Conservation (phyloP, 495 filamentous ascomycete species). For the Aspergillus avenaceus region DNA sequence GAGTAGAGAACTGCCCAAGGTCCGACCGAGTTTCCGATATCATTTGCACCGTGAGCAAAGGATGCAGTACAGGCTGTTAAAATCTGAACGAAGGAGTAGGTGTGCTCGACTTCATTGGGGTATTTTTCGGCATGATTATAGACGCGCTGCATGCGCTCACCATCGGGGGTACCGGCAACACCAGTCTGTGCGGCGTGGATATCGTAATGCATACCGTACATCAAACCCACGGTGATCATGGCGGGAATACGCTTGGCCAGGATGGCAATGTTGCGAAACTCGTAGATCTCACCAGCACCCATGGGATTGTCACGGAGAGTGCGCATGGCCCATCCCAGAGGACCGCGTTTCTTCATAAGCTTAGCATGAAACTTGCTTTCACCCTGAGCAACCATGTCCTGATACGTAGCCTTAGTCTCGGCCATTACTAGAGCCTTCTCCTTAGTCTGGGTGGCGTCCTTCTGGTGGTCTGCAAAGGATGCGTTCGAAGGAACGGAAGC, state of each 20-base stretch:
- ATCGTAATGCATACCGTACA: slow-evolving; percentile 70
- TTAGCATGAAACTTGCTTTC: slow-evolving; percentile 48
- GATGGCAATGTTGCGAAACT: slow-evolving; percentile 58
- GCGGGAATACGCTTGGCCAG: slow-evolving; percentile 58
- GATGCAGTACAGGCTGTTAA: slow-evolving; percentile 70
- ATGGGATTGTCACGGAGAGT: slow-evolving; percentile 63
- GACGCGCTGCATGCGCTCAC: slow-evolving; percentile 57
- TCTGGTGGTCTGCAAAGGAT: slow-evolving; percentile 28
- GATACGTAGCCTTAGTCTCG: slow-evolving; percentile 47
- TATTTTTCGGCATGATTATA: slow-evolving; percentile 59
- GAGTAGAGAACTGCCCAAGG: slow-evolving; percentile 67
- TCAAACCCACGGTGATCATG: slow-evolving; percentile 45
- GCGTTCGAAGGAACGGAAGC: slow-evolving; percentile 19
- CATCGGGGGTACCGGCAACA: slow-evolving; percentile 60
- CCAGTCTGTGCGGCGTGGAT: slow-evolving; percentile 67
- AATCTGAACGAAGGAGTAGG: slow-evolving; percentile 72
- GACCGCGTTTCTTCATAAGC: slow-evolving; percentile 52
- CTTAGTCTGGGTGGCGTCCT: slow-evolving; percentile 16
- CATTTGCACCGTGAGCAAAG: slow-evolving; percentile 79
- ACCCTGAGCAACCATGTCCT: slow-evolving; percentile 49
- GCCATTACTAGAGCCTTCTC: slow-evolving; percentile 43
- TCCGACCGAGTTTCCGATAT: slow-evolving; percentile 73
- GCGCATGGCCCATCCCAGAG: slow-evolving; percentile 70
- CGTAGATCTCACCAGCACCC: slow-evolving; percentile 64
- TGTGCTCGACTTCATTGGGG: slow-evolving; percentile 72